Evolutionary conservation across 2,329 filamentous ascomycete genomes (phyloP).

Genomic region (Cytospora schulzeri): DNA sequence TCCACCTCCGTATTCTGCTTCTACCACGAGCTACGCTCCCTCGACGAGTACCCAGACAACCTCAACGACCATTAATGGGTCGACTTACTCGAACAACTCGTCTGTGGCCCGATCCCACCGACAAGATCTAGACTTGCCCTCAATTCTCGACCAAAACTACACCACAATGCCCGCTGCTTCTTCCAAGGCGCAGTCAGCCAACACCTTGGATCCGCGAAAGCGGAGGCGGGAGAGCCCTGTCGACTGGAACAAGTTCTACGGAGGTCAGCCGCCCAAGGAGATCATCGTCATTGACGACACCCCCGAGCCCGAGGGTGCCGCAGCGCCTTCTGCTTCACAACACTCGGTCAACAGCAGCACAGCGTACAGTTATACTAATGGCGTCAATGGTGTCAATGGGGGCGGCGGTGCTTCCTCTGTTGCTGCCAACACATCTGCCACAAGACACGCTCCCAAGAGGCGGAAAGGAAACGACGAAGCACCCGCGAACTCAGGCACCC

Average conservation of each 20-base stretch:
- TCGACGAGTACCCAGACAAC: conserved; percentile 31
- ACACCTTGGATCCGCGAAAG: conserved; percentile 44
- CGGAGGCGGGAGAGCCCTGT: conserved; percentile 59
- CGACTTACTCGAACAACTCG: conserved; percentile 25
- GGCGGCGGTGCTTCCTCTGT: conserved; percentile 12
- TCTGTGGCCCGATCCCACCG: conserved; percentile 27
- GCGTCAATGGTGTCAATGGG: conserved; percentile 29
- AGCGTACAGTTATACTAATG: conserved; percentile 38
- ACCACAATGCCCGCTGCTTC: conserved; percentile 42
- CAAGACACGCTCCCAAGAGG: conserved; percentile 68
- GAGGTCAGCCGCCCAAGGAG: conserved; percentile 80
- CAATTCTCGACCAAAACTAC: conserved; percentile 35
- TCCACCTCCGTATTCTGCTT: conserved; percentile 31
- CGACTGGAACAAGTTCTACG: conserved; percentile 81
- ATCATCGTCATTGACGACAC: conserved; percentile 83
- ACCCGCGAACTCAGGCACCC: conserved; percentile 35
- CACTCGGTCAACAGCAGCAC: conserved; percentile 40
- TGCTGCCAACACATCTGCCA: conserved; percentile 31
- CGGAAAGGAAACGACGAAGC: conserved; percentile 66
- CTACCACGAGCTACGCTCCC: conserved; percentile 29
- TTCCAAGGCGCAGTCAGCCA: conserved; percentile 34
- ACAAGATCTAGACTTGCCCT: conserved; percentile 29
- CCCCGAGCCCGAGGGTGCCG: conserved; percentile 56
- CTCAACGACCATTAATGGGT: conserved; percentile 32
- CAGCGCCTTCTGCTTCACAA: conserved; percentile 39